These are phyloP conservation scores for Globisporangium paroecandrum DNA, from an alignment of 352 stramenopile genomes.

Conservation along the genomic window DNA sequence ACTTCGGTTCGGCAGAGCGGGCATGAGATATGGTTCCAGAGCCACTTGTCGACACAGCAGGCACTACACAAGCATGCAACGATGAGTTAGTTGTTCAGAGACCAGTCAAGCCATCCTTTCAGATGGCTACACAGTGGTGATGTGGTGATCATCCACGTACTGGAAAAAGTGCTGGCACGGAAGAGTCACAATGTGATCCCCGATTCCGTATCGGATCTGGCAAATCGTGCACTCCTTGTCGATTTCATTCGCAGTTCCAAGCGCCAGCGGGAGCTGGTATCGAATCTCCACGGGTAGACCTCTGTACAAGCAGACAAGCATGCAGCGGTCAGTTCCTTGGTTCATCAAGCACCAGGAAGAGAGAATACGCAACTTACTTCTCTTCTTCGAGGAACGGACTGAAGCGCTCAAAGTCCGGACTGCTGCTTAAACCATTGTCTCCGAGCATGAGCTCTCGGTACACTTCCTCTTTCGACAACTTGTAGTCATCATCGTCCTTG, in stretches of 20 bases:
- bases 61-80: constrained; percentile 32
- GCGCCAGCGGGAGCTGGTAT: constrained; percentile 72
- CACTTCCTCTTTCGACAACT: constrained; percentile 58
- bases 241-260: constrained; percentile 77
- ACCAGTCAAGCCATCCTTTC: neutral
- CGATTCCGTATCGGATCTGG: constrained; percentile 78
- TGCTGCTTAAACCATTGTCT: constrained; percentile 59
- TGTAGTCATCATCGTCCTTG: constrained; percentile 48
- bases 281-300: constrained; percentile 74
- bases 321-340: neutral
- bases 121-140: neutral
- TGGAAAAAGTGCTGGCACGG: constrained; percentile 87
- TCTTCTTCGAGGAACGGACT: constrained; percentile 78
- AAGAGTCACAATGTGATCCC: constrained; percentile 80
- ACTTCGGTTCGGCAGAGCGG: constrained; percentile 81
- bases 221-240: constrained; percentile 87
- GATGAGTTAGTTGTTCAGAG: neutral
- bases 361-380: constrained; percentile 22
- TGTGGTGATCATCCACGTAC: constrained; percentile 31
- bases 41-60: constrained; percentile 81
- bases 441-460: constrained; percentile 59
- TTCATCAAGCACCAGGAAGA: neutral
- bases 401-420: constrained; percentile 63
- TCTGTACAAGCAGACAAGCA: constrained; percentile 24
- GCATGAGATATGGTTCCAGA: constrained; percentile 86